Conservation (phyloP, 1,139 yeast species). For the Geotrichum siamense region DNA sequence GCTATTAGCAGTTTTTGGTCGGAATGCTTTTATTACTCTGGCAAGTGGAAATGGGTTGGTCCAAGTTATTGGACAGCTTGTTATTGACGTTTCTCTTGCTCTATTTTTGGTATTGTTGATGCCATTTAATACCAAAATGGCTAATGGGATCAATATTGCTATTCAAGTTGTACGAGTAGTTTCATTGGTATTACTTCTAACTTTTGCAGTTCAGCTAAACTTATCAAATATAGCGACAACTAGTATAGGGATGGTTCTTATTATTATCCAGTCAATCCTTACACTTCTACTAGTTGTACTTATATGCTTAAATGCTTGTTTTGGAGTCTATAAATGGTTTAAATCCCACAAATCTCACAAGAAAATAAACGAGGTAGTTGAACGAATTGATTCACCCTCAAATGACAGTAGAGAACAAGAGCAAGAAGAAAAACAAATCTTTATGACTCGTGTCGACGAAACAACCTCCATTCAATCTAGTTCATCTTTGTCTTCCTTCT, state of each 20-base stretch:
- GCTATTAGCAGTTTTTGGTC: conserved; percentile 26
- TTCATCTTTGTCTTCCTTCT: neutral
- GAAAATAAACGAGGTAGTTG: neutral
- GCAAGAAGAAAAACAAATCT: neutral
- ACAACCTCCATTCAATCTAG: neutral
- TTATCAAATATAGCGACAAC: conserved; percentile 28
- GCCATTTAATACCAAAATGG: conserved; percentile 33
- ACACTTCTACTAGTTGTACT: conserved; percentile 26
- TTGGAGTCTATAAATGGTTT: conserved; percentile 12
- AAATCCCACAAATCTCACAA: conserved; percentile 6
- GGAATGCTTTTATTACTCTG: conserved; percentile 33
- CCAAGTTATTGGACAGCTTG: conserved; percentile 33
- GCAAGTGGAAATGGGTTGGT: conserved; percentile 32
- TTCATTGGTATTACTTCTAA: conserved; percentile 28
- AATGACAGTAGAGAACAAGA: too few relatives aligned
- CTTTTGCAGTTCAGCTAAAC: conserved; percentile 30
- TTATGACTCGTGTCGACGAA: neutral
- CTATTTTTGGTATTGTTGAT: conserved; percentile 21
- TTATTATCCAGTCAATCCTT: conserved; percentile 30
- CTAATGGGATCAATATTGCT: conserved; percentile 29
- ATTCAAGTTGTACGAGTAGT: conserved; percentile 30
- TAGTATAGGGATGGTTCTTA: conserved; percentile 30
- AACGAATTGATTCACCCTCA: neutral
- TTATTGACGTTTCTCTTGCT: conserved; percentile 24
- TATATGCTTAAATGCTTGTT: conserved; percentile 21